A percentile compares a stretch with the other conserved stretches of the same genome.
These are phyloP conservation scores for Nemania serpens DNA, from an alignment of 2,329 filamentous ascomycete genomes.

Conservation along the genomic window DNA sequence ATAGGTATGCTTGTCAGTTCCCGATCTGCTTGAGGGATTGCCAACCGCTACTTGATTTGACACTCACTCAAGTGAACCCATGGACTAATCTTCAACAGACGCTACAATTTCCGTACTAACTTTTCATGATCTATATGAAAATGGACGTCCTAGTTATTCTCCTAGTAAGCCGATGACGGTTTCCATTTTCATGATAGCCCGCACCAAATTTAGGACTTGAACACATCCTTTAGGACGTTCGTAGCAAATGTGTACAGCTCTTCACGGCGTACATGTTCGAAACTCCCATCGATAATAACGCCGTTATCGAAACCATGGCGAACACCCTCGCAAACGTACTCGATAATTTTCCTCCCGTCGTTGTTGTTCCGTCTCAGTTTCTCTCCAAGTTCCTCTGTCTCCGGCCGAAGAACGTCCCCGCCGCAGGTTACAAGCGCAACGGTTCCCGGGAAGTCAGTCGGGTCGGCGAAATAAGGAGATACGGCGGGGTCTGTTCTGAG, in stretches of 20 bases:
- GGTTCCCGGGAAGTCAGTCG: conserved; percentile 22
- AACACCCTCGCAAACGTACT: neutral
- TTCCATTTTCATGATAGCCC: neutral
- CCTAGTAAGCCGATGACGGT: neutral
- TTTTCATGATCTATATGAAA: no score
- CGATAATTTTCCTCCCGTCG: neutral
- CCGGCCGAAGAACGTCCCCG: conserved; percentile 25
- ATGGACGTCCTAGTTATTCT: neutral
- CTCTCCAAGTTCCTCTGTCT: conserved; percentile 16
- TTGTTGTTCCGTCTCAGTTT: neutral
- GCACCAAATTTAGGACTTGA: neutral
- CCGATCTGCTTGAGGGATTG: no score
- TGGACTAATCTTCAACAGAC: no score
- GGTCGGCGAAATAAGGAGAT: conserved; percentile 23
- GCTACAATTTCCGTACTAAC: no score
- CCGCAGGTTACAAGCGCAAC: conserved; percentile 24
- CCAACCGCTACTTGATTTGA: no score
- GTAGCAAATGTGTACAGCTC: conserved; percentile 4
- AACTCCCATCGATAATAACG: neutral
- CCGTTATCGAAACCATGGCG: conserved; percentile 6
- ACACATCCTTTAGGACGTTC: conserved; percentile 1
- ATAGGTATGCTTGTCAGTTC: no score
- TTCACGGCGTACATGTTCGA: conserved; percentile 1
- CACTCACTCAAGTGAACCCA: no score
- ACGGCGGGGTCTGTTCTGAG: conserved; percentile 21